A percentile compares a stretch with the other conserved stretches of the same genome.
Conservation (phyloP, 2,329 filamentous ascomycete species). For the Exophiala sp. region DNA sequence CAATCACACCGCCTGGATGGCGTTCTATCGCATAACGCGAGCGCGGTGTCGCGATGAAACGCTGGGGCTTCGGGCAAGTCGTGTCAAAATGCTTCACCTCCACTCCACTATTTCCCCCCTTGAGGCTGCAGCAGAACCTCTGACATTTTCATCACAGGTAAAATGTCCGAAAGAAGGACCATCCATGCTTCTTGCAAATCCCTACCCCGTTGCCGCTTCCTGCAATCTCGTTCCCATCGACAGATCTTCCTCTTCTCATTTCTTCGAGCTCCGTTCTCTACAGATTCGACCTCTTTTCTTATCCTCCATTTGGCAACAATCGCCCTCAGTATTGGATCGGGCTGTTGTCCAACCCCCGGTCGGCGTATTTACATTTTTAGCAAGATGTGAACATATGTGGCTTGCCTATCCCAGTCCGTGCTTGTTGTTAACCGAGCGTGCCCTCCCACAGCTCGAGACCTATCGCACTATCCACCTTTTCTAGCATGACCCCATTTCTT, state of each 20-base stretch:
- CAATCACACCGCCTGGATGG: neutral
- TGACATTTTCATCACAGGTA: conserved; percentile 16
- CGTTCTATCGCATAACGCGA: neutral
- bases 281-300: conserved; percentile 9
- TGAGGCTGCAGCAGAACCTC: conserved; percentile 18
- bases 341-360: conserved; percentile 14
- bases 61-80: conserved; percentile 1
- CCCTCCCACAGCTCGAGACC: conserved; percentile 4
- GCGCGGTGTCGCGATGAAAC: conserved; percentile 10
- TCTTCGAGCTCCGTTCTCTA: conserved; percentile 12
- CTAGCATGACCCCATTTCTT: conserved; percentile 12
- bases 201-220: conserved; percentile 7
- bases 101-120: conserved; percentile 16
- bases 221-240: conserved; percentile 18
- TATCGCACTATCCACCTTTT: conserved; percentile 7
- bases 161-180: conserved; percentile 2
- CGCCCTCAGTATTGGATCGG: conserved; percentile 5
- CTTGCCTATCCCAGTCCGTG: conserved; percentile 8
- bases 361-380: conserved; percentile 12
- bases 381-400: conserved; percentile 13
- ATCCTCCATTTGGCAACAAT: conserved; percentile 9
- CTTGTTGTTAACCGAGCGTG: conserved; percentile 2
- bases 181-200: neutral
- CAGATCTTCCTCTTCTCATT: conserved; percentile 8
- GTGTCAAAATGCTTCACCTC: conserved; percentile 5